phyloP scores from a whole-genome alignment of 768 basidiomycete genomes.

The Filobasidium floriforme region DNA sequence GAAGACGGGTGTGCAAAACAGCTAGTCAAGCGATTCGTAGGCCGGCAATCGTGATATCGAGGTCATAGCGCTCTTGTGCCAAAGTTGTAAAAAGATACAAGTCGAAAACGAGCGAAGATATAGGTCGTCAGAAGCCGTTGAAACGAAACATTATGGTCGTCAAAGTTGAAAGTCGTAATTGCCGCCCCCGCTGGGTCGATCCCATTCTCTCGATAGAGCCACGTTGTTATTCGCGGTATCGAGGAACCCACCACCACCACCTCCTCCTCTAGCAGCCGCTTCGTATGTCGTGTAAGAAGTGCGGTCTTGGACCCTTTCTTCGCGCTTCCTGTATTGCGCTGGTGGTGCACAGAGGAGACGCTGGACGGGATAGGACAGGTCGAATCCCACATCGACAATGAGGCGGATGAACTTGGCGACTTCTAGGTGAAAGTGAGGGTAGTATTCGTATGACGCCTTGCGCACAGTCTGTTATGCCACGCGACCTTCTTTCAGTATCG shows the following conservation, averaged over 20 bases:
- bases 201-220: background rate
- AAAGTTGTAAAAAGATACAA: background rate
- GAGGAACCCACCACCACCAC: background rate
- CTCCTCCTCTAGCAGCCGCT: background rate
- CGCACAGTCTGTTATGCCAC: constrained; percentile 63
- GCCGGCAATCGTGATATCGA: constrained; percentile 9
- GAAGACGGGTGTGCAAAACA: constrained; percentile 33
- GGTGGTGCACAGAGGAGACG: constrained; percentile 13
- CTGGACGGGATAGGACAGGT: constrained; percentile 18
- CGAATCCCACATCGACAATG: constrained; percentile 3
- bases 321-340: constrained; percentile 9
- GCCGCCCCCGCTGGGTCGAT: background rate
- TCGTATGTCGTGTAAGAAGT: background rate
- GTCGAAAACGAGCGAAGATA: background rate
- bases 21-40: constrained; percentile 35
- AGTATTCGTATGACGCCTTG: constrained; percentile 89
- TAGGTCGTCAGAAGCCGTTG: background rate
- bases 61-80: background rate
- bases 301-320: background rate
- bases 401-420: constrained; percentile 68
- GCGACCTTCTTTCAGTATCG: constrained; percentile 3
- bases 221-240: background rate
- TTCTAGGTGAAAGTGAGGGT: constrained; percentile 89
- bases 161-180: constrained; percentile 7
- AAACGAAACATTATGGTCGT: background rate